Evolutionary conservation across 148 eudicot genomes (phyloP), one percentile per base, ranked within the genome.

Genomic region (Chenopodium formosanum): DNA sequence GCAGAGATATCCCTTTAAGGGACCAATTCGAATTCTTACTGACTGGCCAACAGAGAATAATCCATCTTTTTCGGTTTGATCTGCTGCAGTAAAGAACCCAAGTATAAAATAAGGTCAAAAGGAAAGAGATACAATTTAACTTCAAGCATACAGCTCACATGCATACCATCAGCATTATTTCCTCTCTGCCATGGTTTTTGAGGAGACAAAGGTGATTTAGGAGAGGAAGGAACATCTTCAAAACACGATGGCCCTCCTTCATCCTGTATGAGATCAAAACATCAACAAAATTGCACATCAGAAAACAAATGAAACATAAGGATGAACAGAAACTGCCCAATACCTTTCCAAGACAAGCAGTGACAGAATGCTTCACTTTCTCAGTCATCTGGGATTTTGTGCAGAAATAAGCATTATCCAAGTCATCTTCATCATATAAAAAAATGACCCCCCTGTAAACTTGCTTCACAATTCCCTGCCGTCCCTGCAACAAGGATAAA

Each of bases 1-100:
- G 79, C 99, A 96, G 48, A 89, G 89, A 82, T 94, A 96, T 40
- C 99, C 99, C 93, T 96, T 96, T 69, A 96, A 88, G 81, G 98
- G 99, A 14, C 99, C 99, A 82, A 91, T 89, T 82, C 91, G 89
- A 80, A 96, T 92, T 87, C 98, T 91, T 86, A 94, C 84, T 74
- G 93, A 84, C 80, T 96, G 98, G 19, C 99, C 99, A 86, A 94
- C 90, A 78, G 95, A 89, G 79, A 92, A 96, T 86, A 88, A 83
- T 27, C 80, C 94, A 74, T 86, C 92, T 79, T 91, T 85, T 56
- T 88, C 97, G 73, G 86, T 90, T 63, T 80, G 85, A 60, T 89
- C 88, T 72, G 78, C 92, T 85, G 88, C 80, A 91, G 29, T 29
- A 82, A 52, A 79, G 66, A 47, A 82, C 40, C 7, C 48, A 71